Percentiles rank a stretch among this genome's conserved stretches.
Evolutionary conservation across 768 basidiomycete species (phyloP).

Genomic region (Wakefieldia striispora): DNA sequence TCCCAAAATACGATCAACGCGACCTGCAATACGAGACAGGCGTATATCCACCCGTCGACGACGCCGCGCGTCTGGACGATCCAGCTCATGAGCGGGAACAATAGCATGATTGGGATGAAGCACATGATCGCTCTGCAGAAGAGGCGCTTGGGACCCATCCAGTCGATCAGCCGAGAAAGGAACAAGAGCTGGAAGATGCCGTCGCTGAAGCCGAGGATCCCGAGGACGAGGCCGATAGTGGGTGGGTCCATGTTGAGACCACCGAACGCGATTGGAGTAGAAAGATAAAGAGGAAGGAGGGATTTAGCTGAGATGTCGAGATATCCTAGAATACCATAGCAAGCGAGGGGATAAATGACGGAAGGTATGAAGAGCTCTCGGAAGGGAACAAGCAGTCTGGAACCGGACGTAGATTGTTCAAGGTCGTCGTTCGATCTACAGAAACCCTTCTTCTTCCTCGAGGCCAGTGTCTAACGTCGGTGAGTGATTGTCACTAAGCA

Average conservation of each 20-base stretch:
- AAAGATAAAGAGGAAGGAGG: slow-evolving; percentile 39
- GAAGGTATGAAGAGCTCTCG: slow-evolving; percentile 34
- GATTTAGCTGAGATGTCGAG: slow-evolving; percentile 39
- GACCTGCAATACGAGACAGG: slow-evolving; percentile 45
- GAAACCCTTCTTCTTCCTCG: not conserved
- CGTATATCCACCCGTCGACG: slow-evolving; percentile 43
- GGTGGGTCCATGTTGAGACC: slow-evolving; percentile 38
- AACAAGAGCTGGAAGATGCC: slow-evolving; percentile 38
- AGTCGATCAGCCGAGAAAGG: slow-evolving; percentile 35
- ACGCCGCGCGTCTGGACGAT: slow-evolving; percentile 45
- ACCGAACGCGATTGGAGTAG: slow-evolving; percentile 38
- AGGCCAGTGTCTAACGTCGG: slow-evolving; percentile 8
- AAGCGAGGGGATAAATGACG: slow-evolving; percentile 33
- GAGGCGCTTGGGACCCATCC: slow-evolving; percentile 36
- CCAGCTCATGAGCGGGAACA: slow-evolving; percentile 38
- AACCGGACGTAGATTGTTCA: slow-evolving; percentile 1
- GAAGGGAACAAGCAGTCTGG: slow-evolving; percentile 40
- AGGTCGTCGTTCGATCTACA: not conserved
- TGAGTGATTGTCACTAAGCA: slow-evolving; percentile 3
- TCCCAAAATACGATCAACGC: slow-evolving; percentile 46
- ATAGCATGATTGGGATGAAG: slow-evolving; percentile 18
- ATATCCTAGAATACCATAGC: slow-evolving; percentile 34
- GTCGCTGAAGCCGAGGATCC: slow-evolving; percentile 35
- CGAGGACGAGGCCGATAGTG: slow-evolving; percentile 38
- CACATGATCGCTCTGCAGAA: slow-evolving; percentile 24